phyloP scores from a whole-genome alignment of 2,329 filamentous ascomycete species.

The Apiospora arundinis region DNA sequence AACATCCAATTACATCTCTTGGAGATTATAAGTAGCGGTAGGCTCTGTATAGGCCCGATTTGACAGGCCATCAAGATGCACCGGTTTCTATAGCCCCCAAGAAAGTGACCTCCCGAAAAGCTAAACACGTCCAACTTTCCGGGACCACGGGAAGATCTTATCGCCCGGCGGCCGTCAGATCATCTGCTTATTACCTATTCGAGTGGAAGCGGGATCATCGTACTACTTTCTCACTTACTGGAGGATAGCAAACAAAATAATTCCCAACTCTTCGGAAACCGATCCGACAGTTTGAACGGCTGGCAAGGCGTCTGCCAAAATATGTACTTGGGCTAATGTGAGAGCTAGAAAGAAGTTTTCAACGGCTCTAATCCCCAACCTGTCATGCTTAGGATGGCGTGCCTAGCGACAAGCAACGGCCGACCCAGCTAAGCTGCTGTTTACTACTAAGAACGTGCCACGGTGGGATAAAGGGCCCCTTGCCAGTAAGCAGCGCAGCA shows the following conservation, averaged over 20 bases:
- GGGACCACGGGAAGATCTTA: slow-evolving; percentile 15
- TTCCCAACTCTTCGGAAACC: not conserved
- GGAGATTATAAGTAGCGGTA: not conserved
- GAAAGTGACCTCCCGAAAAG: not conserved
- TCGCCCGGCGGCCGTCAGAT: slow-evolving; percentile 1
- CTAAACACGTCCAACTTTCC: not conserved
- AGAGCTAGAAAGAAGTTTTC: slow-evolving; percentile 7
- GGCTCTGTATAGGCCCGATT: slow-evolving; percentile 4
- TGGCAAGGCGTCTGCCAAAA: slow-evolving; percentile 5
- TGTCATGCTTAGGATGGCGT: slow-evolving; percentile 4
- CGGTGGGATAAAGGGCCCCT: not conserved
- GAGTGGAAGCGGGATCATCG: not conserved
- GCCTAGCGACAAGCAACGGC: slow-evolving; percentile 10
- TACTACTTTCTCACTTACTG: not conserved
- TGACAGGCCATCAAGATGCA: not conserved
- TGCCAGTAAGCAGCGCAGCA: slow-evolving; percentile 10
- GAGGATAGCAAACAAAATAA: not conserved
- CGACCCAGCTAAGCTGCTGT: slow-evolving; percentile 1
- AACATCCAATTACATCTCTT: not conserved
- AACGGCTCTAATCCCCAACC: not conserved
- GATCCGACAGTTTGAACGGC: slow-evolving; percentile 4
- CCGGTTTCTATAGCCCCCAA: slow-evolving; percentile 11
- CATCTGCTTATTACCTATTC: not conserved
- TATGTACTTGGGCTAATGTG: not conserved
- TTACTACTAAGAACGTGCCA: not conserved